Evolutionary conservation across 2,329 filamentous ascomycete species (phyloP).

Genomic region (Aureobasidium sp.): DNA sequence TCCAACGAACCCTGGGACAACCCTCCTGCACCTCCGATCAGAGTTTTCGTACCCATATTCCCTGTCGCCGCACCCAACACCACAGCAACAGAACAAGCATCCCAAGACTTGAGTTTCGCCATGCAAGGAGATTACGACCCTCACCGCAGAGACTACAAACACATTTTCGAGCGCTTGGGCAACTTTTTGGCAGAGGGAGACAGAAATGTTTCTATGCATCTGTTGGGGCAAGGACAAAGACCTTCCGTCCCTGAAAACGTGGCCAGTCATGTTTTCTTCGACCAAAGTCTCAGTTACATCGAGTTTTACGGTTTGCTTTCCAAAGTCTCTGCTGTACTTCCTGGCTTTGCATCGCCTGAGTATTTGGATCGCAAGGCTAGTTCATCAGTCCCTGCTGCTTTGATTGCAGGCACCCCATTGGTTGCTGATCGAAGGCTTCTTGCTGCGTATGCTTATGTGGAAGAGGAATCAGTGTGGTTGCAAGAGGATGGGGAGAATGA

Average conservation of each 20-base stretch:
- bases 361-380: slow-evolving; percentile 23
- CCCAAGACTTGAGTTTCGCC: slow-evolving; percentile 17
- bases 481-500: slow-evolving; percentile 19
- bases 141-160: slow-evolving; percentile 21
- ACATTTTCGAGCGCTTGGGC: slow-evolving; percentile 19
- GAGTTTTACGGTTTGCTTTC: slow-evolving; percentile 22
- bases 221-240: slow-evolving; percentile 12
- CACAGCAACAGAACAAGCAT: background rate
- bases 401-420: slow-evolving; percentile 22
- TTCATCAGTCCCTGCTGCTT: slow-evolving; percentile 20
- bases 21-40: slow-evolving; percentile 16
- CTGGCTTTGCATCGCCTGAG: slow-evolving; percentile 20
- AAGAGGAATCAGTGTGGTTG: slow-evolving; percentile 21
- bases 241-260: slow-evolving; percentile 19
- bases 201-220: slow-evolving; percentile 4
- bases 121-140: slow-evolving; percentile 24
- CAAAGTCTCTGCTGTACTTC: slow-evolving; percentile 20
- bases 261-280: slow-evolving; percentile 19
- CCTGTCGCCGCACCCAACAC: slow-evolving; percentile 17
- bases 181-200: slow-evolving; percentile 14
- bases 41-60: slow-evolving; percentile 22
- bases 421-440: slow-evolving; percentile 20
- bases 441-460: slow-evolving; percentile 21
- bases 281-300: slow-evolving; percentile 21
- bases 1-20: background rate